Percentiles rank a stretch among this genome's conserved stretches.
Evolutionary conservation across 306 rosid species (phyloP).

Genomic region (Castanea mollissima): DNA sequence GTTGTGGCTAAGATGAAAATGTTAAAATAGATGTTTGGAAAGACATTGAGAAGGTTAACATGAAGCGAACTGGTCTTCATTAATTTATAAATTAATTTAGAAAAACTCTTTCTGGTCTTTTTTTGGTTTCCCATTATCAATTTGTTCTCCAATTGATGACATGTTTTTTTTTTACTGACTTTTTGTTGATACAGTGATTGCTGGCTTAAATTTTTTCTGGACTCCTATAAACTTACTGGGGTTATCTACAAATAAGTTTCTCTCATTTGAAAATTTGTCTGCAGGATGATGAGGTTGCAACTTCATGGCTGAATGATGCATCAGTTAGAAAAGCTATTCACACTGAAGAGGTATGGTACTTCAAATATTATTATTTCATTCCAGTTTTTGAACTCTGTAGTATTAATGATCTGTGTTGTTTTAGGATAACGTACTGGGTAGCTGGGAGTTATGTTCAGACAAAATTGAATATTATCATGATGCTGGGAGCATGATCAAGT

Average conservation of each 20-base stretch:
- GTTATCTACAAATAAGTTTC: background rate
- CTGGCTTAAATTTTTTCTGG: background rate
- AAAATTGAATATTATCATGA: conserved; percentile 42
- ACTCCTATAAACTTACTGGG: background rate
- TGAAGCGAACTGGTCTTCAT: background rate
- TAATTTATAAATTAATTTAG: background rate
- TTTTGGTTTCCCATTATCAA: background rate
- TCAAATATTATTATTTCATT: background rate
- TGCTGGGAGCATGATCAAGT: conserved; percentile 88
- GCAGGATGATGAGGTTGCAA: conserved; percentile 71
- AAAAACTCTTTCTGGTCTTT: background rate
- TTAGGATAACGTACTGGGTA: conserved; percentile 48
- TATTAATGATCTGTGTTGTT: conserved; percentile 16
- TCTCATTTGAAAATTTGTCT: background rate
- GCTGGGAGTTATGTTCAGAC: conserved; percentile 69
- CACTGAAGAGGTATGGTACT: conserved; percentile 49
- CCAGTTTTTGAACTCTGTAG: background rate
- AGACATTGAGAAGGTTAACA: no score
- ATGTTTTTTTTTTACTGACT: background rate
- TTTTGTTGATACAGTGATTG: background rate
- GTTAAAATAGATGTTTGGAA: no score
- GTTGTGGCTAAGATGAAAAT: no score
- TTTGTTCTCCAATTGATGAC: background rate
- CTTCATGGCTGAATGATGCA: conserved; percentile 71
- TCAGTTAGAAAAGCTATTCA: conserved; percentile 77